Percentiles rank a stretch among this genome's conserved stretches.
Conservation (phyloP, 768 basidiomycete species). For the Suillus hirtellus region DNA sequence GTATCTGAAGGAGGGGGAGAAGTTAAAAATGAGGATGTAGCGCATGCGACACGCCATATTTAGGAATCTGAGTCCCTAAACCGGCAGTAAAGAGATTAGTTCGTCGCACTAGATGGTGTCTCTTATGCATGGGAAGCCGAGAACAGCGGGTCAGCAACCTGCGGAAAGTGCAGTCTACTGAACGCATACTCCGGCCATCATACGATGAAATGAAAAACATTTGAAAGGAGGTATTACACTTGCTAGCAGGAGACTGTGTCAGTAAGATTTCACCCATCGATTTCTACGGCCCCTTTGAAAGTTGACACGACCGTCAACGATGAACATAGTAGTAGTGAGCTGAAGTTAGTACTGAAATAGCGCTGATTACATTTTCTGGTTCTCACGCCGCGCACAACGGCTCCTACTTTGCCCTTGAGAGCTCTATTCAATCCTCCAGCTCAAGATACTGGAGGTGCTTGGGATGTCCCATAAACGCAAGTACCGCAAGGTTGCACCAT, state of each 20-base stretch:
- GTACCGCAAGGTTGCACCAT: neutral
- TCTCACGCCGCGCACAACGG: neutral
- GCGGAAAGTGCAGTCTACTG: neutral
- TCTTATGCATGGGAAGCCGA: neutral
- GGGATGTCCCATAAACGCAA: slow-evolving; percentile 12
- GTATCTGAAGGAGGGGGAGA: neutral
- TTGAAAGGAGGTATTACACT: neutral
- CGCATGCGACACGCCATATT: slow-evolving; percentile 1
- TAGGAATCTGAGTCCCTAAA: neutral
- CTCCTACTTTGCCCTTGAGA: neutral
- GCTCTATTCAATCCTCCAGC: neutral
- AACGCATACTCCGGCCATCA: neutral
- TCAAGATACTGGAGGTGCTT: neutral
- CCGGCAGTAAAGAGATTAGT: neutral
- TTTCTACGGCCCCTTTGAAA: neutral
- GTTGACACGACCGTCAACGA: neutral
- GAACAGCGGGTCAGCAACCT: neutral
- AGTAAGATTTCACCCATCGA: neutral
- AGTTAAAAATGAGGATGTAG: neutral
- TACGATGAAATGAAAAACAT: neutral
- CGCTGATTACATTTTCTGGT: neutral
- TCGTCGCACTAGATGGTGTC: neutral
- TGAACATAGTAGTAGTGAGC: neutral
- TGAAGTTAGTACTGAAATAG: neutral
- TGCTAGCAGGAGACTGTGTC: neutral